These are phyloP conservation scores for Colletotrichum gigasporum DNA, from an alignment of 2,329 filamentous ascomycete genomes.

Conservation along the genomic window DNA sequence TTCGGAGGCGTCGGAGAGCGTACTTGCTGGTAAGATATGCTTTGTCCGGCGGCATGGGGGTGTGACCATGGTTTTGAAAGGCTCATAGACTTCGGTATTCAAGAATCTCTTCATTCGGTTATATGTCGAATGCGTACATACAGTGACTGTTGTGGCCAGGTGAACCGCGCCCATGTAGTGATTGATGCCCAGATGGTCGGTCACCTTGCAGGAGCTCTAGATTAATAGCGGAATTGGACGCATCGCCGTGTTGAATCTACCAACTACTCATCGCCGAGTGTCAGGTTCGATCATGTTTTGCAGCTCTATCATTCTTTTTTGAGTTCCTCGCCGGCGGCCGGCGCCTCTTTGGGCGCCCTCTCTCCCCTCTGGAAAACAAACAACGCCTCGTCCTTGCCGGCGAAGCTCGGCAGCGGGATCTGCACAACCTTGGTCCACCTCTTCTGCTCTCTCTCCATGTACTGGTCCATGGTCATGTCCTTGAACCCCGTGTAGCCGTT, in stretches of 20 bases:
- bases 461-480: constrained; percentile 71
- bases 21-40: constrained; percentile 30
- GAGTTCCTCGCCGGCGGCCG: neutral
- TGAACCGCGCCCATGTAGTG: too few relatives aligned
- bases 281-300: too few relatives aligned
- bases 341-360: constrained; percentile 40
- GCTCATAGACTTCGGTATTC: constrained; percentile 7
- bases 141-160: too few relatives aligned
- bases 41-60: constrained; percentile 4
- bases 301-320: too few relatives aligned
- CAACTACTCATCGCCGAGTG: too few relatives aligned
- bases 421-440: constrained; percentile 70
- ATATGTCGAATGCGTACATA: too few relatives aligned
- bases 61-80: constrained; percentile 10
- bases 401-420: constrained; percentile 77
- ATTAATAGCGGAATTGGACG: too few relatives aligned
- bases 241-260: too few relatives aligned
- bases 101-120: neutral
- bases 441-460: constrained; percentile 66
- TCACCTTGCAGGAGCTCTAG: too few relatives aligned
- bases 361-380: constrained; percentile 69
- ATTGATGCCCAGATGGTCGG: too few relatives aligned
- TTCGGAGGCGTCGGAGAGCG: constrained; percentile 27
- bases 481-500: constrained; percentile 80
- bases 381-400: constrained; percentile 79